phyloP scores from a whole-genome alignment of 768 basidiomycete genomes.

The Boletales sp. region DNA sequence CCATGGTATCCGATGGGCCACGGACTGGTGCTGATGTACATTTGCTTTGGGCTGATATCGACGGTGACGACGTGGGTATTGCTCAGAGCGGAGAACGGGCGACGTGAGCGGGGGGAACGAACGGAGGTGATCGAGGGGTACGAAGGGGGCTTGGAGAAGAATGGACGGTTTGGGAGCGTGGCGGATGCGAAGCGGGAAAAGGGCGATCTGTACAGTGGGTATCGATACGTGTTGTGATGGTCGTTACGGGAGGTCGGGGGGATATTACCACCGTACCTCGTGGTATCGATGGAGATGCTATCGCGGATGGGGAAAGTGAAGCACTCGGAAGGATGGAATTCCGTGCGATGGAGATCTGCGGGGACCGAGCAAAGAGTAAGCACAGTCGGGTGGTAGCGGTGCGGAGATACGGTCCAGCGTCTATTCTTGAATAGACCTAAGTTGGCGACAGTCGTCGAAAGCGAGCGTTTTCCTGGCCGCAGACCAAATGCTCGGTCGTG shows the following conservation, averaged over 20 bases:
- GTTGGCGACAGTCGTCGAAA: too few species aligned
- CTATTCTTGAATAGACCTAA: too few species aligned
- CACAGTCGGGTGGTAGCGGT: too few species aligned
- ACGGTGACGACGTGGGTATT: constrained; percentile 40
- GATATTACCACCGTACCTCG: too few species aligned
- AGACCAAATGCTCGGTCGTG: too few species aligned
- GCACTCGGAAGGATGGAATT: too few species aligned
- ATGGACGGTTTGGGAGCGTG: constrained; percentile 54
- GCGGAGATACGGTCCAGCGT: too few species aligned
- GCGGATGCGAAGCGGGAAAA: constrained; percentile 67
- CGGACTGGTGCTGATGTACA: constrained; percentile 70
- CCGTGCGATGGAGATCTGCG: too few species aligned
- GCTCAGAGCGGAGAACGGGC: constrained; percentile 59
- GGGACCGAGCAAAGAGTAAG: too few species aligned
- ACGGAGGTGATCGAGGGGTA: constrained; percentile 56
- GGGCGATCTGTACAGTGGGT: constrained; percentile 75
- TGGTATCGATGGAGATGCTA: too few species aligned
- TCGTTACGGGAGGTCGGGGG: not conserved
- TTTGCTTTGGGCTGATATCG: constrained; percentile 55
- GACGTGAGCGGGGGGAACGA: constrained; percentile 62
- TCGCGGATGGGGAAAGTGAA: too few species aligned
- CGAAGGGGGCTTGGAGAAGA: constrained; percentile 40
- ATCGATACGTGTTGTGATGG: constrained; percentile 57
- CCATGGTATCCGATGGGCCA: constrained; percentile 66
- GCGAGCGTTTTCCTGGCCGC: too few species aligned